These are phyloP conservation scores for Fusarium anthophilum DNA, from an alignment of 2,329 filamentous ascomycete species.

Conservation along the genomic window DNA sequence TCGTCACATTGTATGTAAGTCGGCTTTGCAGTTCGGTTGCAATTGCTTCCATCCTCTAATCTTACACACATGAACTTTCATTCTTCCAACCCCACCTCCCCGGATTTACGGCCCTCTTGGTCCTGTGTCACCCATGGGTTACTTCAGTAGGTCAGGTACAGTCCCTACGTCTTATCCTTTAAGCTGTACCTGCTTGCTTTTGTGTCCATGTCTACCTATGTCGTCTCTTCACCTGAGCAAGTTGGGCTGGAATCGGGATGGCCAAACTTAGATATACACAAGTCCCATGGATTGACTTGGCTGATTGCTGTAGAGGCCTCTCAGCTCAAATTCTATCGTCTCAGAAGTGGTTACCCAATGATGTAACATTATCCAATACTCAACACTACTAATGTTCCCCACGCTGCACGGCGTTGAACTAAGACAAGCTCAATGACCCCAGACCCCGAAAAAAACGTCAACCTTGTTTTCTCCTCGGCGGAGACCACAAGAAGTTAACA, in stretches of 20 bases:
- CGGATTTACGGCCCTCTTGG: constrained; percentile 1
- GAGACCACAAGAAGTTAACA: background rate
- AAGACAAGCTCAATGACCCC: constrained; percentile 11
- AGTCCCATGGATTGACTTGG: background rate
- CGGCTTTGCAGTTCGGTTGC: constrained; percentile 6
- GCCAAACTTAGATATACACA: background rate
- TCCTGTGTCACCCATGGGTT: background rate
- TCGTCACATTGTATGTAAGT: background rate
- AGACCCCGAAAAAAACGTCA: constrained; percentile 4
- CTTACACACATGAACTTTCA: background rate
- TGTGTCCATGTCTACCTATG: background rate
- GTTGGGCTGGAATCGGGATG: background rate
- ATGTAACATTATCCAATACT: constrained; percentile 9
- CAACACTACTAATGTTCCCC: constrained; percentile 21
- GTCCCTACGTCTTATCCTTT: background rate
- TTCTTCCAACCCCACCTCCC: constrained; percentile 10
- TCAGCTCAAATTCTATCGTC: background rate
- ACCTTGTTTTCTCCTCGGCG: constrained; percentile 10
- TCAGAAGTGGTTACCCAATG: constrained; percentile 2
- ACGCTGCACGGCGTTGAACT: constrained; percentile 31
- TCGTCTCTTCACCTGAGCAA: background rate
- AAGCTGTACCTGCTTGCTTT: background rate
- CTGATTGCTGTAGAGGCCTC: background rate
- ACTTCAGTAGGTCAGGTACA: background rate
- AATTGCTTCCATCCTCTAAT: background rate